Evolutionary conservation across 805 yeast species (phyloP).

Genomic region (Candida piceae): DNA sequence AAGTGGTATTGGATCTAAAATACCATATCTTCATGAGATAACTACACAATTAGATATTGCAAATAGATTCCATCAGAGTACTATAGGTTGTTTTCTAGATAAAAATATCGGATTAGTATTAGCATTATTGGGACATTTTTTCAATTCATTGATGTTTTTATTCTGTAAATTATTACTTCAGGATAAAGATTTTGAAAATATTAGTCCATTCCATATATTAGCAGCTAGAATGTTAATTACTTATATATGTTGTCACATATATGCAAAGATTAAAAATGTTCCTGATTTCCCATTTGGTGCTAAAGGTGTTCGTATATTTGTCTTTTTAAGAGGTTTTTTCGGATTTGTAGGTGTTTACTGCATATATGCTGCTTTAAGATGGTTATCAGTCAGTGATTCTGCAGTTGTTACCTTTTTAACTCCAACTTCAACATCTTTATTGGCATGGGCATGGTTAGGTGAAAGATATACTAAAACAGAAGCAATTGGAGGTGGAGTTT

Average conservation of each 20-base stretch:
- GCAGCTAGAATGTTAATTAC: slow-evolving; percentile 69
- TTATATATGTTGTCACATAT: slow-evolving; percentile 45
- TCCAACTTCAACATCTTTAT: slow-evolving; percentile 69
- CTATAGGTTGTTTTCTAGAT: too few relatives aligned
- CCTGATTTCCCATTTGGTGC: slow-evolving; percentile 12
- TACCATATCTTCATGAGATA: too few relatives aligned
- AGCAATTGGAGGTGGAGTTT: slow-evolving; percentile 55
- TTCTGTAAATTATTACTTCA: slow-evolving; percentile 64
- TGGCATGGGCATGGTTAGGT: slow-evolving; percentile 58
- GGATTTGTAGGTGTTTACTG: slow-evolving; percentile 77
- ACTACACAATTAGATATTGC: too few relatives aligned
- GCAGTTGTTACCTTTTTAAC: slow-evolving; percentile 69
- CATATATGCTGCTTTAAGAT: slow-evolving; percentile 61
- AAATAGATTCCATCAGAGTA: too few relatives aligned
- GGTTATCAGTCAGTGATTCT: slow-evolving; percentile 68
- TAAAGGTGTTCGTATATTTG: slow-evolving; percentile 1
- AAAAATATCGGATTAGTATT: slow-evolving; percentile 47
- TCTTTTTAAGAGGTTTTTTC: slow-evolving; percentile 44
- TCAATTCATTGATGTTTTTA: slow-evolving; percentile 65
- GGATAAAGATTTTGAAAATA: slow-evolving; percentile 45
- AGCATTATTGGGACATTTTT: slow-evolving; percentile 54
- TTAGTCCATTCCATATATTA: slow-evolving; percentile 59
- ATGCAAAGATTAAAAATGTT: slow-evolving; percentile 28
- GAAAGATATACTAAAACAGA: slow-evolving; percentile 61
- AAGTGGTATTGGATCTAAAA: too few relatives aligned